Percentiles rank a stretch among this genome's conserved stretches.
Evolutionary conservation across 169 alveolate species (phyloP).

Genomic region (Eimeria nieschulzi): DNA sequence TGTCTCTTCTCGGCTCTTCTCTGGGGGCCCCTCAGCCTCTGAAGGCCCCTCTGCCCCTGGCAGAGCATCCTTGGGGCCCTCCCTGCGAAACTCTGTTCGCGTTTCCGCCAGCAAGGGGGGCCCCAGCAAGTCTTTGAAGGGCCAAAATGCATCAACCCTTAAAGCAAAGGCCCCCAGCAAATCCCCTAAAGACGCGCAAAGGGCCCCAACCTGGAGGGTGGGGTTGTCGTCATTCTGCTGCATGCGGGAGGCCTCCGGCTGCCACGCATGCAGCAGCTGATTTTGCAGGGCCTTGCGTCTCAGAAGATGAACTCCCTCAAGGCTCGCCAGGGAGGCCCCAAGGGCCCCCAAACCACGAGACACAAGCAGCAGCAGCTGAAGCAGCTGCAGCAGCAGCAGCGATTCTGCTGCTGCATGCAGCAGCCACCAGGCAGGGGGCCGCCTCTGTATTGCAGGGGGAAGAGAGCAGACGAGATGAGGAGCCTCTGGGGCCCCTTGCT

Average conservation of each 20-base stretch:
- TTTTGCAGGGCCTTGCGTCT: background rate
- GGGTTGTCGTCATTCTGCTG: background rate
- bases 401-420: background rate
- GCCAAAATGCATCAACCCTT: background rate
- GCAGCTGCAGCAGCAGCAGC: slow-evolving; percentile 2
- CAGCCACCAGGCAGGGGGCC: background rate
- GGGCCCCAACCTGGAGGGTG: background rate
- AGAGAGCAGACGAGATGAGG: too few species aligned
- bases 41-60: background rate
- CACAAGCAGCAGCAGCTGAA: background rate
- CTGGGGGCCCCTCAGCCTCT: background rate
- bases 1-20: background rate
- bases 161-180: background rate
- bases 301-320: background rate
- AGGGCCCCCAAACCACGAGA: background rate
- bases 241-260: background rate
- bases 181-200: background rate
- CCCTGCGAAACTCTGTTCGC: background rate
- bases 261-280: background rate
- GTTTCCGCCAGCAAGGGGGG: background rate
- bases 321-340: background rate
- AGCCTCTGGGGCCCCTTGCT: too few species aligned
- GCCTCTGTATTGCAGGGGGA: too few species aligned
- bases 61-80: background rate
- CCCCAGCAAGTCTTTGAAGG: background rate